Evolutionary conservation across 2,329 filamentous ascomycete genomes (phyloP).

Genomic region (Xylaria sp.): DNA sequence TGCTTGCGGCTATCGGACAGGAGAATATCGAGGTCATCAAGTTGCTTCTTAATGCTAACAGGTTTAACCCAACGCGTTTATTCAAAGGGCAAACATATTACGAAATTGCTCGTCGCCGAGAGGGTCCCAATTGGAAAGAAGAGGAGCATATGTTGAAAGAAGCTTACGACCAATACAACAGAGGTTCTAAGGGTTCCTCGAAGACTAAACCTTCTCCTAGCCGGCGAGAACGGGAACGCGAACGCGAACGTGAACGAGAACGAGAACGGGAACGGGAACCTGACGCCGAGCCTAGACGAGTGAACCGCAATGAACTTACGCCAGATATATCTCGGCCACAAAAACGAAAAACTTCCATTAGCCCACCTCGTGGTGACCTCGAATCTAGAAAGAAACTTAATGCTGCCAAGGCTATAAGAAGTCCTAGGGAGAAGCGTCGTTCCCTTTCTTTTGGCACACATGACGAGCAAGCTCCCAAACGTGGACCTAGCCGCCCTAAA

Average conservation of each 20-base stretch:
- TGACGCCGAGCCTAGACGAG: constrained; percentile 51
- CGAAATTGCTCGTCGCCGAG: constrained; percentile 82
- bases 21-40: constrained; percentile 84
- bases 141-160: constrained; percentile 82
- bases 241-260: constrained; percentile 47
- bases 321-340: constrained; percentile 49
- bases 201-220: constrained; percentile 61
- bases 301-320: constrained; percentile 50
- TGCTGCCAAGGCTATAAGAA: constrained; percentile 45
- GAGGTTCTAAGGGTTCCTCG: constrained; percentile 52
- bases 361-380: constrained; percentile 54
- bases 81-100: constrained; percentile 82
- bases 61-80: constrained; percentile 81
- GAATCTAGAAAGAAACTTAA: constrained; percentile 52
- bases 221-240: constrained; percentile 43
- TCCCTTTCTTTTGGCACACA: constrained; percentile 50
- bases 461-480: constrained; percentile 57
- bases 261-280: constrained; percentile 46
- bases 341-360: constrained; percentile 54
- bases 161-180: constrained; percentile 70
- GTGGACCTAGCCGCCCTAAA: constrained; percentile 58
- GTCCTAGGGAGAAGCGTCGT: constrained; percentile 56
- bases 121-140: constrained; percentile 87
- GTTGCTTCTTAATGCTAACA: constrained; percentile 74
- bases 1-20: constrained; percentile 91